These are phyloP conservation scores for Leccinum ambiguum DNA, from an alignment of 1,284 basidiomycete genomes.

Conservation along the genomic window DNA sequence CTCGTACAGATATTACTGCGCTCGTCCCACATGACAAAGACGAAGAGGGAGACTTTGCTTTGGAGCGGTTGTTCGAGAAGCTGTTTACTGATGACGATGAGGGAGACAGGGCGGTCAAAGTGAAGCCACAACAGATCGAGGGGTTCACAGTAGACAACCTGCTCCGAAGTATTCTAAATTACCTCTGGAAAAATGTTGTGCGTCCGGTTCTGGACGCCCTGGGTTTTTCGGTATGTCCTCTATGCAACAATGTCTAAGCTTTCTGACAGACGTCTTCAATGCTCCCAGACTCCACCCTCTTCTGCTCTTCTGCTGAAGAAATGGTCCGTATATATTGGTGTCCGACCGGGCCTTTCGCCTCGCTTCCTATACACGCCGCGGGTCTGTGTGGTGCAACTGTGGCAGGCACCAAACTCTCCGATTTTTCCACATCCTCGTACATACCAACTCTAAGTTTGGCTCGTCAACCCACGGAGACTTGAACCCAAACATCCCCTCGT, in stretches of 20 bases:
- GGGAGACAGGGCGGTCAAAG: background rate
- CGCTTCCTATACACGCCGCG: background rate
- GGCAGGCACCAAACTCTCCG: background rate
- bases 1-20: background rate
- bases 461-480: background rate
- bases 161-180: background rate
- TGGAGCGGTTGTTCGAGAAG: background rate
- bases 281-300: background rate
- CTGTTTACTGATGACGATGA: background rate
- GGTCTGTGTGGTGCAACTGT: background rate
- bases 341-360: background rate
- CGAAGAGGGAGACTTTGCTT: background rate
- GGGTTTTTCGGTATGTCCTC: background rate
- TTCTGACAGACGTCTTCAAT: background rate
- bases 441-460: background rate
- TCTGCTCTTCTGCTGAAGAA: background rate
- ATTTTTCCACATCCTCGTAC: background rate
- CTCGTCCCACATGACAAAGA: background rate
- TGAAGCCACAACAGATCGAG: background rate
- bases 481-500: background rate
- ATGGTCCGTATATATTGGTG: conserved; percentile 1
- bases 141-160: background rate
- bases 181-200: background rate
- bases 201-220: background rate
- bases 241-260: background rate